These are phyloP conservation scores for Trametes gibbosa DNA, from an alignment of 768 basidiomycete species.

Conservation along the genomic window DNA sequence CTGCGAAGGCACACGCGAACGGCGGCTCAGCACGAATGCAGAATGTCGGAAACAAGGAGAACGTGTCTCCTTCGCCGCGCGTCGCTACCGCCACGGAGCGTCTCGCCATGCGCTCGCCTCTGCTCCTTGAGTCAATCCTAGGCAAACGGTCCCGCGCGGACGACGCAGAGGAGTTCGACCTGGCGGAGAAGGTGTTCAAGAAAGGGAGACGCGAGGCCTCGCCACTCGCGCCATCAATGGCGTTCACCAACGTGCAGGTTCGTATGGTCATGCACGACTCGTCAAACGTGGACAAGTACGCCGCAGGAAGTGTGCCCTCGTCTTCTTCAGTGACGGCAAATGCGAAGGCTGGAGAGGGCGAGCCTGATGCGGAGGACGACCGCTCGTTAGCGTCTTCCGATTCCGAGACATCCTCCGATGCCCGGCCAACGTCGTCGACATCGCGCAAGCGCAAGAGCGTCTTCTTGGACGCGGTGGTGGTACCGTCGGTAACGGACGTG, in stretches of 20 bases:
- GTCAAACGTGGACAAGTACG: not conserved
- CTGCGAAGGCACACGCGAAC: constrained; percentile 17
- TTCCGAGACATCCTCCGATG: not conserved
- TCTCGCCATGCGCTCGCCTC: constrained; percentile 40
- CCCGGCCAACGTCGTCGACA: not conserved
- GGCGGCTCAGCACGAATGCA: constrained; percentile 24
- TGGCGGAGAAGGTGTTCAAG: constrained; percentile 17
- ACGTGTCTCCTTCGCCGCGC: constrained; percentile 41
- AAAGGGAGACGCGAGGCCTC: constrained; percentile 12
- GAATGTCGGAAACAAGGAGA: constrained; percentile 55
- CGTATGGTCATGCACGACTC: constrained; percentile 1
- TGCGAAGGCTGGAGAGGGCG: not conserved
- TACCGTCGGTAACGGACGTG: constrained; percentile 38
- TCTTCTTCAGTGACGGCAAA: not conserved
- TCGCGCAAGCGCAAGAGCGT: constrained; percentile 46
- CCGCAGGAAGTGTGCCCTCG: not conserved
- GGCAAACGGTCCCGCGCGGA: constrained; percentile 36
- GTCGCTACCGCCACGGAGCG: constrained; percentile 45
- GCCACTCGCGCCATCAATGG: constrained; percentile 4
- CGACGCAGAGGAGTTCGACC: constrained; percentile 13
- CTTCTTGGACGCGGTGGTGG: constrained; percentile 51
- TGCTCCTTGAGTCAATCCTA: constrained; percentile 44
- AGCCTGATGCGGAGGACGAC: not conserved
- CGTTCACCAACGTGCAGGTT: constrained; percentile 5
- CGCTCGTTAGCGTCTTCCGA: not conserved